Conservation (phyloP, 75 land plant genomes). For the Sequoiadendron giganteum region DNA sequence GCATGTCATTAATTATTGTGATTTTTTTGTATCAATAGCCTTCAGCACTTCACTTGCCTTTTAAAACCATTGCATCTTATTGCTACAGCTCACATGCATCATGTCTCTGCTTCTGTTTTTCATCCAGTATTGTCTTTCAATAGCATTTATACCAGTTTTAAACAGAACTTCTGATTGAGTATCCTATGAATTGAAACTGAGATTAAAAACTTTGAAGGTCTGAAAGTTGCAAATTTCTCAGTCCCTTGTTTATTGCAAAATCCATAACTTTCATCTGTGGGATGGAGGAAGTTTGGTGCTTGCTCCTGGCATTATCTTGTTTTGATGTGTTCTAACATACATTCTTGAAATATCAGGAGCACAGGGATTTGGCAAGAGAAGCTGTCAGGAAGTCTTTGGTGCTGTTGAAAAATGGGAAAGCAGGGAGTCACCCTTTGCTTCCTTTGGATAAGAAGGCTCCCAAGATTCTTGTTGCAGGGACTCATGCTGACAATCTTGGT, state of each 20-base stretch:
- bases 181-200: background rate
- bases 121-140: background rate
- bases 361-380: slow-evolving; percentile 52
- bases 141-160: background rate
- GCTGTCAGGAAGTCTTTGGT: slow-evolving; percentile 62
- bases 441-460: slow-evolving; percentile 45
- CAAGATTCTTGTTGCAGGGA: slow-evolving; percentile 54
- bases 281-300: background rate
- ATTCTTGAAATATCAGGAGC: slow-evolving; percentile 27
- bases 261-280: background rate
- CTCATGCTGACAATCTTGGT: slow-evolving; percentile 50
- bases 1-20: background rate
- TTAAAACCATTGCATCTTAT: background rate
- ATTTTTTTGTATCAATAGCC: background rate
- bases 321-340: background rate
- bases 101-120: background rate
- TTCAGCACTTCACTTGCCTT: background rate
- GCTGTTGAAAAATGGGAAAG: slow-evolving; percentile 54
- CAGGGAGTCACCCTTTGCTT: slow-evolving; percentile 25
- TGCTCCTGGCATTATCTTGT: background rate
- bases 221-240: background rate
- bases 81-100: background rate
- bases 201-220: background rate
- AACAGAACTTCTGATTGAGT: background rate
- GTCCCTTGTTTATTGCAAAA: background rate